phyloP scores from a whole-genome alignment of 805 yeast species.

The Kurtzmaniella fragi region DNA sequence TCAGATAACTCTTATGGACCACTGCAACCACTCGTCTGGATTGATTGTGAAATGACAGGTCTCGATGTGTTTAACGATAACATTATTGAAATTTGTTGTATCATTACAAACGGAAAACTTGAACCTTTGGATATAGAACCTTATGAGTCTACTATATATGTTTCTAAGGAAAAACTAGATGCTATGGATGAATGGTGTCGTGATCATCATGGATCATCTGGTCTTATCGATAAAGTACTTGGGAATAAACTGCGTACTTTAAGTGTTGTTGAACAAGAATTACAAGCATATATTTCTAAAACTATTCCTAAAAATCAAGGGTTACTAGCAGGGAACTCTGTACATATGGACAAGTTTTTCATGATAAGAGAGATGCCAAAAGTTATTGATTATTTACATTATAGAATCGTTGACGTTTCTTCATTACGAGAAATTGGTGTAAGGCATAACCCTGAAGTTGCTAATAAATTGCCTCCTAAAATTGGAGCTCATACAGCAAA shows the following conservation, averaged over 20 bases:
- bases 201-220: constrained; percentile 69
- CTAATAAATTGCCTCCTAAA: constrained; percentile 58
- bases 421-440: constrained; percentile 72
- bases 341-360: constrained; percentile 87
- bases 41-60: constrained; percentile 99
- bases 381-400: constrained; percentile 55
- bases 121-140: constrained; percentile 65
- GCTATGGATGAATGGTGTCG: constrained; percentile 87
- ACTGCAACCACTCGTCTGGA: constrained; percentile 67
- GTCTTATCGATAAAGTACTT: constrained; percentile 69
- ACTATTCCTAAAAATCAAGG: constrained; percentile 56
- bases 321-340: constrained; percentile 83
- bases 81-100: constrained; percentile 88
- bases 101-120: constrained; percentile 80
- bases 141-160: constrained; percentile 77
- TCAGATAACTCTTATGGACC: neutral
- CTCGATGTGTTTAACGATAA: constrained; percentile 67
- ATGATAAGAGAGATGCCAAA: constrained; percentile 80
- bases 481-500: constrained; percentile 77
- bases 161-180: constrained; percentile 55
- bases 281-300: constrained; percentile 55
- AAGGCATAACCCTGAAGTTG: constrained; percentile 68
- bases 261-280: constrained; percentile 58
- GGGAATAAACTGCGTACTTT: constrained; percentile 48
- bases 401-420: constrained; percentile 89